Conservation (phyloP, 441 rosid genomes). For the Sinapis alba region DNA sequence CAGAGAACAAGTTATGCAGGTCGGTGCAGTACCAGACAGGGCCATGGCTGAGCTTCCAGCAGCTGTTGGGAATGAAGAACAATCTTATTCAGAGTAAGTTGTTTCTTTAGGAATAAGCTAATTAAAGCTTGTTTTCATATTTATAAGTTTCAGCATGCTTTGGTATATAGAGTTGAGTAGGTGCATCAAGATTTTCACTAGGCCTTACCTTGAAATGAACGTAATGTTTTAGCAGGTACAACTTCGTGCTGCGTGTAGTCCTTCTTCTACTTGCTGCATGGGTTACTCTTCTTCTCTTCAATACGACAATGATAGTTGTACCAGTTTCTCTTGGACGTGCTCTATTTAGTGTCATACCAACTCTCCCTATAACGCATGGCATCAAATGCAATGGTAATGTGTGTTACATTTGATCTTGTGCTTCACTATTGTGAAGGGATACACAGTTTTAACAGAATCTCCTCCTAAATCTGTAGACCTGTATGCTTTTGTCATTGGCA, state of each 20-base stretch:
- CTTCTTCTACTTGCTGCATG: slow-evolving; percentile 88
- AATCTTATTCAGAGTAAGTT: slow-evolving; percentile 81
- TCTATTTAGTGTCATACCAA: slow-evolving; percentile 87
- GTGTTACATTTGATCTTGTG: neutral
- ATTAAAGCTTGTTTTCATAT: too few relatives aligned
- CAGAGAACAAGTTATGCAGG: slow-evolving; percentile 56
- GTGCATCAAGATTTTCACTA: neutral
- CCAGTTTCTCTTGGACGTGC: slow-evolving; percentile 93
- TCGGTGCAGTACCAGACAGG: slow-evolving; percentile 65
- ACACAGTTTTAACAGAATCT: slow-evolving; percentile 12
- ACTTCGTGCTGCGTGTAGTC: slow-evolving; percentile 82
- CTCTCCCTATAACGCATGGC: slow-evolving; percentile 95
- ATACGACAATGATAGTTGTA: slow-evolving; percentile 84
- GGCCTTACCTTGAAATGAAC: slow-evolving; percentile 18
- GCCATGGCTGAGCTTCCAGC: slow-evolving; percentile 62
- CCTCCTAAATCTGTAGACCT: slow-evolving; percentile 52
- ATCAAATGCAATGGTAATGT: slow-evolving; percentile 91
- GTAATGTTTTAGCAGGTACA: slow-evolving; percentile 63
- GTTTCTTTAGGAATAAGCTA: neutral
- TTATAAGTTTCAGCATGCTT: slow-evolving; percentile 5
- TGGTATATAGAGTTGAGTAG: slow-evolving; percentile 15
- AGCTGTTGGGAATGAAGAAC: slow-evolving; percentile 65
- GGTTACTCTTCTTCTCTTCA: slow-evolving; percentile 92
- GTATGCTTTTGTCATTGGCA: slow-evolving; percentile 91
- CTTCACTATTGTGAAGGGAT: neutral